Conservation (phyloP, 2,329 filamentous ascomycete genomes). For the Dryadomyces sulphureus region DNA sequence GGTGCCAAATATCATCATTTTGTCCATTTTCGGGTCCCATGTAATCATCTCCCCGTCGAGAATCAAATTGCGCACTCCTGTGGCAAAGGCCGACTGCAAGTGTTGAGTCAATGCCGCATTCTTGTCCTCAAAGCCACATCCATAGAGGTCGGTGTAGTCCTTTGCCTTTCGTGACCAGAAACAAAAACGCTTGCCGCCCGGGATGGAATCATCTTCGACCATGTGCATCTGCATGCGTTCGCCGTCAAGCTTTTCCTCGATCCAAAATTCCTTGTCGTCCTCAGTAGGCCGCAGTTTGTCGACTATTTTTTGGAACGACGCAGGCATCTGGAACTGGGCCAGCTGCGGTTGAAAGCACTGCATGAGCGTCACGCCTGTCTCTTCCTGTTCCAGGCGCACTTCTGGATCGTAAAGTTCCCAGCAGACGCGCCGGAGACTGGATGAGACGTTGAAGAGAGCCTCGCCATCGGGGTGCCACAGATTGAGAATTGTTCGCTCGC, state of each 20-base stretch:
- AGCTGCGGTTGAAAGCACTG: constrained; percentile 94
- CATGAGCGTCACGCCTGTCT: constrained; percentile 68
- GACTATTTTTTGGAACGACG: constrained; percentile 64
- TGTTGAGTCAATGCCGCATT: constrained; percentile 68
- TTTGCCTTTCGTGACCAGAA: constrained; percentile 97
- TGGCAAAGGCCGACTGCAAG: constrained; percentile 60
- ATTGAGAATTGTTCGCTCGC: constrained; percentile 77
- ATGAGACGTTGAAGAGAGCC: constrained; percentile 75
- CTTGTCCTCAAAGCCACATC: constrained; percentile 57
- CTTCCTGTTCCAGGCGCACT: constrained; percentile 58
- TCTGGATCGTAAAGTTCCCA: constrained; percentile 77
- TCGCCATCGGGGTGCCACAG: constrained; percentile 70
- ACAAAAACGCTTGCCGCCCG: constrained; percentile 58
- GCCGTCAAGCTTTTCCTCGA: constrained; percentile 94
- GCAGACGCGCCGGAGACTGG: constrained; percentile 77
- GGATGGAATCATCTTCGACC: constrained; percentile 49
- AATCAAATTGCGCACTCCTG: constrained; percentile 71
- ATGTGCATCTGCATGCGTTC: constrained; percentile 97
- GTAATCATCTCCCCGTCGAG: constrained; percentile 98
- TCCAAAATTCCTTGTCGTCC: constrained; percentile 74
- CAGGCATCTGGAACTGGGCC: constrained; percentile 77
- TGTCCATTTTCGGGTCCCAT: constrained; percentile 79
- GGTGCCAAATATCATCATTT: constrained; percentile 78
- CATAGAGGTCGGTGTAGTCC: constrained; percentile 91
- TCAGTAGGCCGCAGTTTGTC: constrained; percentile 48